Conservation (phyloP, 345 rosid genomes). For the Ricinus communis region DNA sequence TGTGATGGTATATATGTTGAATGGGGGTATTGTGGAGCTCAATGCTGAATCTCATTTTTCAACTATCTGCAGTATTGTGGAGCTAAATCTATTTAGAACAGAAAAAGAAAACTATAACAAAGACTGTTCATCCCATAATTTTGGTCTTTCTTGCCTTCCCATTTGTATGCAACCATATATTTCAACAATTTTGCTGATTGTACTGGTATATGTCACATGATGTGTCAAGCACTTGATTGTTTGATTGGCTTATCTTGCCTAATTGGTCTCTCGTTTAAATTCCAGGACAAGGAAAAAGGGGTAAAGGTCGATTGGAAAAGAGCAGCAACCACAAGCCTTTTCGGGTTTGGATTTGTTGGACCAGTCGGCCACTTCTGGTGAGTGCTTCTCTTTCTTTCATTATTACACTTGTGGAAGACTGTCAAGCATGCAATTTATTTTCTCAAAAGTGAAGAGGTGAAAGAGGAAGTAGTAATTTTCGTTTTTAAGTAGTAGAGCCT, state of each 20-base stretch:
- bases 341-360: slow-evolving; percentile 46
- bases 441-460: too few relatives aligned
- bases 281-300: slow-evolving; percentile 28
- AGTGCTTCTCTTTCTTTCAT: neutral
- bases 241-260: neutral
- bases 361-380: slow-evolving; percentile 45
- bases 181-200: too few relatives aligned
- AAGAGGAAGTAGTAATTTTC: too few relatives aligned
- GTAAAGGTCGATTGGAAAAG: slow-evolving; percentile 35
- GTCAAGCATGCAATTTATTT: neutral
- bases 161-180: neutral
- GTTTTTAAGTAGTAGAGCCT: neutral
- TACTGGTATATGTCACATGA: too few relatives aligned
- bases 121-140: neutral
- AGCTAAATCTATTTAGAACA: neutral
- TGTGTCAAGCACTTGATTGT: neutral
- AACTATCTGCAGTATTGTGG: neutral
- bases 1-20: too few relatives aligned
- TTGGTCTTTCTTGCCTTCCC: neutral
- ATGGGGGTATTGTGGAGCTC: too few relatives aligned
- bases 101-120: too few relatives aligned
- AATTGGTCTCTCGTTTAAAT: neutral
- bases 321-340: slow-evolving; percentile 42
- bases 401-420: neutral
- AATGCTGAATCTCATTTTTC: neutral